Base-by-base conservation (phyloP, 1,284 basidiomycete species). In the Singerocomus inundabilis region DNA sequence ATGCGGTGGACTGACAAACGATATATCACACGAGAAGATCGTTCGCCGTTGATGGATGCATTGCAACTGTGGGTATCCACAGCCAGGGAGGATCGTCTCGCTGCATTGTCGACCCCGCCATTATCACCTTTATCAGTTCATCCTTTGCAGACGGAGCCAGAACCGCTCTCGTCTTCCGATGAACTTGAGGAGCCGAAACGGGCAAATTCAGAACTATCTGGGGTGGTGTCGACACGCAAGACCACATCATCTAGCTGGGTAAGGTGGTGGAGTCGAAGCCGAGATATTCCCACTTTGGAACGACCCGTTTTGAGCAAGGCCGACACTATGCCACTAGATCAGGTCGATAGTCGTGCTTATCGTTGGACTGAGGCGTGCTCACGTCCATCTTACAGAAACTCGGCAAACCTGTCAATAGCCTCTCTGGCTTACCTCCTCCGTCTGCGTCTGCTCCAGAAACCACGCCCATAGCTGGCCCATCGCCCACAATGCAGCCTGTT, bases 181-280 rank as follows among this genome's bases (percentile, higher is more conserved):
- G 67, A 70, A 28, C 64, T 56, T 13, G 62, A 61, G 32, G 56
- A 50, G 32, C 45, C 24, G 18, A 60, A 56, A 51, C 59, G 52
- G 10, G 52, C 59, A 9, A 74, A 74, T 41, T 74, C 74, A 24
- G 72, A 74, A 56, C 71, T 72, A 33, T 67, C 67, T 11, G 65
- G 70, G n/a, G n/a, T n/a, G 53, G 50, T 62, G 38, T 51, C 54
- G 43, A 44, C 57, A 9, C 58, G 62, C 43, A 72, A 80, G 53
- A 76, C 82, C n/a, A 77, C 78, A 0, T 81, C 81, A 10, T 78
- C 77, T 4, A 83, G 83, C 43, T 91, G 88, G 87, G 80, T 77
- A 35, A 76, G 82, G 43, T 91, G 87, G 88, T 90, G 85, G 88
- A 81, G 76, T 57, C 72, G 84, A 28, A 81, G 78, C 63, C 71